Percentiles rank a stretch among this genome's conserved stretches.
These are phyloP conservation scores for Lepidopterella palustris DNA, from an alignment of 495 filamentous ascomycete genomes.

Conservation along the genomic window DNA sequence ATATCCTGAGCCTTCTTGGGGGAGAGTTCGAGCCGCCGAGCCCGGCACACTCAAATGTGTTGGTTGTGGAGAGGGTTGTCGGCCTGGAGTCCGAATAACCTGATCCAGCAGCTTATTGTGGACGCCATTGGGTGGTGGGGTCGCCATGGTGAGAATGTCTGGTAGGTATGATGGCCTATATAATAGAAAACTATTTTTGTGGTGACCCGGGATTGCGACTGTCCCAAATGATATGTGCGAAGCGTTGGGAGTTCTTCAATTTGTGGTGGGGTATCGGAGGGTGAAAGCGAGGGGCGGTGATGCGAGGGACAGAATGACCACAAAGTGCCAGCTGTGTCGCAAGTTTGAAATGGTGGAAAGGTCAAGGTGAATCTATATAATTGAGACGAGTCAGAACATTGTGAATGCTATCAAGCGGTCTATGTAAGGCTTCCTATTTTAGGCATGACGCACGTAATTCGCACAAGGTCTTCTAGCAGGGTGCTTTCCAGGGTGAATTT, in stretches of 20 bases:
- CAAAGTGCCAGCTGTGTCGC: too few relatives aligned
- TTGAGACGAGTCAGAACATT: not conserved
- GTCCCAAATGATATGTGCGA: too few relatives aligned
- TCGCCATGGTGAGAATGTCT: conserved; percentile 11
- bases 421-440: not conserved
- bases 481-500: not conserved
- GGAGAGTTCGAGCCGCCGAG: conserved; percentile 54
- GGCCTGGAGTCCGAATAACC: conserved; percentile 50
- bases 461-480: too few relatives aligned
- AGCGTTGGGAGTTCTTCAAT: too few relatives aligned
- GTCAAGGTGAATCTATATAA: not conserved
- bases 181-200: not conserved
- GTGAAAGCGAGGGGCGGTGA: too few relatives aligned
- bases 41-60: conserved; percentile 78
- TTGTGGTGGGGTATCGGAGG: too few relatives aligned
- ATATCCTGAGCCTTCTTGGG: conserved; percentile 90
- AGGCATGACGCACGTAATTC: not conserved
- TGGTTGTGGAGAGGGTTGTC: conserved; percentile 81
- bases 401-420: not conserved
- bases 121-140: conserved; percentile 24
- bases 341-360: too few relatives aligned
- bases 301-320: too few relatives aligned
- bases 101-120: conserved; percentile 61
- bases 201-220: too few relatives aligned
- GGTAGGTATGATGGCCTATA: not conserved